Conservation (phyloP, 495 filamentous ascomycete species). For the Penicillium simplicissimum region DNA sequence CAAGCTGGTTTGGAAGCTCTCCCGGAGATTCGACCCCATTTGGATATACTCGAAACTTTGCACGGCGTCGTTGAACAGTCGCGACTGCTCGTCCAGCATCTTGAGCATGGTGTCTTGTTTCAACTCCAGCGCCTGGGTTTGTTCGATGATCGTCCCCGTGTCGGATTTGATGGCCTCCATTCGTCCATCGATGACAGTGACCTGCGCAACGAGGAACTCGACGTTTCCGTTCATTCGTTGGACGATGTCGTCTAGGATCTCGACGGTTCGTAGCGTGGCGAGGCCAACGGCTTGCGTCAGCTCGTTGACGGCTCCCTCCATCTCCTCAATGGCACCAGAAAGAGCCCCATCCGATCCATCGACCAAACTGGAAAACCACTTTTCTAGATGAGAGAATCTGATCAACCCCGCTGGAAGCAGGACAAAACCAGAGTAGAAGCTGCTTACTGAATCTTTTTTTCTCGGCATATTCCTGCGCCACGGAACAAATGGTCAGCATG, state of each 20-base stretch:
- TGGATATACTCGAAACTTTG: not conserved
- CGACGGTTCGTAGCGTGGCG: not conserved
- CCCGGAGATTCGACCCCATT: not conserved
- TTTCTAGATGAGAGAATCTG: not conserved
- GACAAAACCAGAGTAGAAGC: too few relatives aligned
- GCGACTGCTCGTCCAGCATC: not conserved
- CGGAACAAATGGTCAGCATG: not conserved
- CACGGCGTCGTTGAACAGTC: not conserved
- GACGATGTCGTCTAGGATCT: not conserved
- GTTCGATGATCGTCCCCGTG: not conserved
- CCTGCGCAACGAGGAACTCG: not conserved
- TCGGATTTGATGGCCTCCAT: not conserved
- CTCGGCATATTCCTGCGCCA: not conserved
- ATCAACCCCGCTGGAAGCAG: too few relatives aligned
- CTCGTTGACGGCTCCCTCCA: not conserved
- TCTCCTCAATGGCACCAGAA: not conserved
- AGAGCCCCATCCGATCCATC: not conserved
- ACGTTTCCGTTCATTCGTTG: slow-evolving; percentile 3
- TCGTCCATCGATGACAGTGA: not conserved
- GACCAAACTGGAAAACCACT: not conserved
- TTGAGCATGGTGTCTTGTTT: not conserved
- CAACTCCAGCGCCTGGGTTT: not conserved
- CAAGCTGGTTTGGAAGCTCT: not conserved
- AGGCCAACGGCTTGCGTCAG: not conserved
- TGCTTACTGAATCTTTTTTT: slow-evolving; percentile 1